A percentile compares a stretch with the other conserved stretches of the same genome.
phyloP scores from a whole-genome alignment of 306 rosid species.

The Psophocarpus tetragonolobus region DNA sequence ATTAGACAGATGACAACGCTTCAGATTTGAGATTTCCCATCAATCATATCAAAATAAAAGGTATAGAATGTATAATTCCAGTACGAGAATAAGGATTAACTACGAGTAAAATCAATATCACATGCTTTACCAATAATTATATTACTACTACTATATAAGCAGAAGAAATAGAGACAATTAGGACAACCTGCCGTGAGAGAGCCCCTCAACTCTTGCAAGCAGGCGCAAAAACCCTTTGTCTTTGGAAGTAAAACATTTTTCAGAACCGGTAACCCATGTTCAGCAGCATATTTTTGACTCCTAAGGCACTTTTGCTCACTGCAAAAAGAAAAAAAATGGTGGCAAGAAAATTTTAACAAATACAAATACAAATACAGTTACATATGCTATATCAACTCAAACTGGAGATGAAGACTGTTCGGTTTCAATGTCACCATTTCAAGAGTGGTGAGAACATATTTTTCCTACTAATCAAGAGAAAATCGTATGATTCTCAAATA shows the following conservation, averaged over 20 bases:
- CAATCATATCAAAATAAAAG: constrained; percentile 3
- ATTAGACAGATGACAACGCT: neutral
- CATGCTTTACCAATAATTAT: constrained; percentile 4
- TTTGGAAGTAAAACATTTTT: constrained; percentile 72
- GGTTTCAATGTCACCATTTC: constrained; percentile 12
- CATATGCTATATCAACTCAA: constrained; percentile 20
- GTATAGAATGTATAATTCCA: constrained; percentile 6
- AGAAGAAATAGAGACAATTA: constrained; percentile 9
- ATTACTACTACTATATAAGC: too few species aligned
- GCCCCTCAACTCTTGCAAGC: constrained; percentile 59
- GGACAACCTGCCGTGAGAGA: constrained; percentile 69
- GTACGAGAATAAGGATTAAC: constrained; percentile 4
- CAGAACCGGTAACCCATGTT: constrained; percentile 65
- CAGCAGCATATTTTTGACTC: constrained; percentile 74
- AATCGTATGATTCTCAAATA: constrained; percentile 1
- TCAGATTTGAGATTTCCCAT: constrained; percentile 1
- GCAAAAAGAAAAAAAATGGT: constrained; percentile 30
- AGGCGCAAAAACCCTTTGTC: constrained; percentile 73
- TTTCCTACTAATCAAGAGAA: neutral
- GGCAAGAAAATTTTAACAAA: constrained; percentile 13
- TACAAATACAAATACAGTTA: neutral
- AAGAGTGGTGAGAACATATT: neutral
- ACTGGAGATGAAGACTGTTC: neutral
- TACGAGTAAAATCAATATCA: neutral
- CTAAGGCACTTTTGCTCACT: constrained; percentile 77